Base-by-base conservation (phyloP, 192 early-diverging fungal genomes). In the Allomyces macrogynus region DNA sequence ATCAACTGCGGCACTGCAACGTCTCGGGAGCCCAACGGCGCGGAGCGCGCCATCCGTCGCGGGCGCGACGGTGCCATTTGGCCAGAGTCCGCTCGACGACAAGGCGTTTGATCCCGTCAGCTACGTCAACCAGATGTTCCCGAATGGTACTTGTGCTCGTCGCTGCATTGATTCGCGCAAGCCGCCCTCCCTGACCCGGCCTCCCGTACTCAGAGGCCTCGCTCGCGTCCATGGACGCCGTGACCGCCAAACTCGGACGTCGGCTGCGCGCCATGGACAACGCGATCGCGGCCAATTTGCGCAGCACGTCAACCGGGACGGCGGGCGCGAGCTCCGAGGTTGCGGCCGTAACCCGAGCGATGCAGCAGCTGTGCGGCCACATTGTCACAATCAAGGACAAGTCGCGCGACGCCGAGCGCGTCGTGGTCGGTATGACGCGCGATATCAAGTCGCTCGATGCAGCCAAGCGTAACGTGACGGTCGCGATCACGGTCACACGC, bases 371-470 rank as follows among this genome's bases (percentile, higher is more conserved):
- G 42, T 89, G 89, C 74, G 74, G 78, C 16, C 82, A 83, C 25
- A 90, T 95, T 20, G 85, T 86, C 60, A 80, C 81, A 62, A 96
- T 99, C 71, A 86, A 87, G 62, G 76, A 84, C 61, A 88, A 91
- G 71, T 90, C 95, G 20, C 77, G 82, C 0, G 80, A 83, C 54
- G 91, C 92, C 0, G 93, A 95, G 63, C 74, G 81, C 18, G 87
- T 87, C 80, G 93, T 99, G 0, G 83, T 88, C 20, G 91, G 95
- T 61, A 99, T 99, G 61, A 97, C 96, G 14, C 81, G 87, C 64
- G 96, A 99, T 67, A 96, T 99, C 67, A 92, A 92, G 67, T 80
- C 86, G 11, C 77, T 99, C 54, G 96, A 99, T 71, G 85, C 85
- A 67, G 90, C 93, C 43, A 99, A 99, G 72, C 83, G 87, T 64